phyloP scores from a whole-genome alignment of 2,329 filamentous ascomycete species.

The Ophiostoma pallidulum region DNA sequence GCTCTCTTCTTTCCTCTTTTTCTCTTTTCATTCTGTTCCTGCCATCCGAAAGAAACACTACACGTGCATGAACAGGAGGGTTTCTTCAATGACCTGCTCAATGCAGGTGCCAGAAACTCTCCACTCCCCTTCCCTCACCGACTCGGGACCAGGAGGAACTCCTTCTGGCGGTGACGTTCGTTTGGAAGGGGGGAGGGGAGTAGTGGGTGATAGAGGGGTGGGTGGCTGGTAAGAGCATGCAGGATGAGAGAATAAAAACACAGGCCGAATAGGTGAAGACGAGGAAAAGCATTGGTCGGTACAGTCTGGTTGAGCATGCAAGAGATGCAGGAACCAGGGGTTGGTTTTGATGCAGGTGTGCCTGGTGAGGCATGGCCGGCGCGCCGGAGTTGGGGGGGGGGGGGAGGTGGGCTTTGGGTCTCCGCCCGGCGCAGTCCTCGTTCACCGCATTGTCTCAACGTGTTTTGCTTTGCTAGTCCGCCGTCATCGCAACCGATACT shows the following conservation, averaged over 20 bases:
- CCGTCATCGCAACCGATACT: too few relatives aligned
- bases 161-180: constrained; percentile 3
- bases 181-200: too few relatives aligned
- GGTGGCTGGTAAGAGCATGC: not conserved
- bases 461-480: not conserved
- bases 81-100: not conserved
- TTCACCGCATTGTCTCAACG: not conserved
- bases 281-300: too few relatives aligned
- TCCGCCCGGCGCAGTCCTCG: not conserved
- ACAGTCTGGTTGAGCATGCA: too few relatives aligned
- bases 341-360: constrained; percentile 2
- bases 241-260: not conserved
- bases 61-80: not conserved
- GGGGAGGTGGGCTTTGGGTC: too few relatives aligned
- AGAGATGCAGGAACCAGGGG: constrained; percentile 9
- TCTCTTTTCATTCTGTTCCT: too few relatives aligned
- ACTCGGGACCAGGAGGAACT: not conserved
- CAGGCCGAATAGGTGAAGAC: not conserved
- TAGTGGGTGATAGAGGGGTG: too few relatives aligned
- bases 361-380: not conserved
- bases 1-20: too few relatives aligned
- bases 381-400: not conserved
- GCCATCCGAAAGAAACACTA: too few relatives aligned
- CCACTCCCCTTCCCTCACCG: not conserved
- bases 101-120: not conserved